phyloP scores from a whole-genome alignment of 1,284 basidiomycete species.

The Marasmius oreades region DNA sequence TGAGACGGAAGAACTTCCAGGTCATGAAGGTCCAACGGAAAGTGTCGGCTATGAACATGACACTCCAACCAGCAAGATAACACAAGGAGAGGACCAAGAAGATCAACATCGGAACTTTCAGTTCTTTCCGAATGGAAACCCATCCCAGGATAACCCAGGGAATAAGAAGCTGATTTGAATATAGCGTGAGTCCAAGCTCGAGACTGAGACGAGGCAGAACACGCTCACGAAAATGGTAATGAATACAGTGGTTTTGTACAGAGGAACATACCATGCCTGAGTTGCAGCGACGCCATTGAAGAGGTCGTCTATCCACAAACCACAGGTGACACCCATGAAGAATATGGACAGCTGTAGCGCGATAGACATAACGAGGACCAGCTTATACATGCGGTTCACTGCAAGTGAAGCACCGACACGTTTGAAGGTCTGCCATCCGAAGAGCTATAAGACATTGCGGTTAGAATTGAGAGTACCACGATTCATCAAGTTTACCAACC shows the following conservation, averaged over 20 bases:
- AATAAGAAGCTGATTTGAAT: constrained; percentile 47
- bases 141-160: constrained; percentile 72
- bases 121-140: constrained; percentile 69
- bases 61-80: constrained; percentile 63
- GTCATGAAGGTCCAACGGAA: constrained; percentile 75
- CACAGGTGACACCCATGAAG: constrained; percentile 68
- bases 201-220: constrained; percentile 1
- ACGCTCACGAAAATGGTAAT: constrained; percentile 54
- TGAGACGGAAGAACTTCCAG: constrained; percentile 71
- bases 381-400: constrained; percentile 72
- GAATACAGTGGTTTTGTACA: constrained; percentile 57
- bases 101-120: constrained; percentile 50
- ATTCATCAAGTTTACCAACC: constrained; percentile 33
- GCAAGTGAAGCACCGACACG: constrained; percentile 73
- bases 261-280: constrained; percentile 37
- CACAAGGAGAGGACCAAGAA: constrained; percentile 60
- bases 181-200: constrained; percentile 8
- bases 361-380: constrained; percentile 68
- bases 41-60: constrained; percentile 66
- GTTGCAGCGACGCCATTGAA: constrained; percentile 61
- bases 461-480: neutral
- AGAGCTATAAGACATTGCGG: constrained; percentile 40
- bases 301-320: constrained; percentile 75
- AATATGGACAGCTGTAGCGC: constrained; percentile 71
- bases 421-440: constrained; percentile 84